These are phyloP conservation scores for Knufia petricola DNA, from an alignment of 2,329 filamentous ascomycete genomes.

Conservation along the genomic window DNA sequence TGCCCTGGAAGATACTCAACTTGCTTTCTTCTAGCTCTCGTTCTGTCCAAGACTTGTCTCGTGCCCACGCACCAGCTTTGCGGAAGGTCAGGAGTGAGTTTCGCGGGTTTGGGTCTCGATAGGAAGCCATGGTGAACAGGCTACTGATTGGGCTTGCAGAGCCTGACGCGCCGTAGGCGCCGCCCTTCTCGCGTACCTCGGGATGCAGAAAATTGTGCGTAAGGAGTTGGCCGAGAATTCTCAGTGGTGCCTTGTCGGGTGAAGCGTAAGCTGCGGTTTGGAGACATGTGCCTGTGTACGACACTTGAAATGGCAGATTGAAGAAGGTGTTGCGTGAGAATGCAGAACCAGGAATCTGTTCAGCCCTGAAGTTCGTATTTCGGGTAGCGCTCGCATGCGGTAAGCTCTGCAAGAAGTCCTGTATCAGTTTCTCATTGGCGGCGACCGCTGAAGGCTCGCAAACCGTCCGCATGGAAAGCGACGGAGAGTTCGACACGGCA, in stretches of 20 bases:
- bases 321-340: constrained; percentile 67
- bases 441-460: constrained; percentile 66
- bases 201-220: constrained; percentile 96
- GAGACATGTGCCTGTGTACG: constrained; percentile 76
- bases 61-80: constrained; percentile 72
- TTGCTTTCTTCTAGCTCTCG: constrained; percentile 93
- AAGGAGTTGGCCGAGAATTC: constrained; percentile 80
- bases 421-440: constrained; percentile 61
- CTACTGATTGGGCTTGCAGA: constrained; percentile 72
- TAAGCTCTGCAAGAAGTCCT: constrained; percentile 58
- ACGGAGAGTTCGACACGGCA: constrained; percentile 57
- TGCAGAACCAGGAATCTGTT: constrained; percentile 28
- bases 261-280: constrained; percentile 77
- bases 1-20: constrained; percentile 80
- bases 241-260: constrained; percentile 65
- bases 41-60: constrained; percentile 69
- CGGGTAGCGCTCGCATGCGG: constrained; percentile 35
- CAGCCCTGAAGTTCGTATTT: constrained; percentile 25
- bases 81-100: constrained; percentile 81
- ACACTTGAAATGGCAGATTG: constrained; percentile 91
- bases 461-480: constrained; percentile 71
- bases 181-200: constrained; percentile 94
- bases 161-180: constrained; percentile 88
- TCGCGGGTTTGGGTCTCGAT: constrained; percentile 87
- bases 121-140: constrained; percentile 89